Percentiles rank a stretch among this genome's conserved stretches.
Evolutionary conservation across 345 rosid species (phyloP).

Genomic region (Eucalyptus virginea): DNA sequence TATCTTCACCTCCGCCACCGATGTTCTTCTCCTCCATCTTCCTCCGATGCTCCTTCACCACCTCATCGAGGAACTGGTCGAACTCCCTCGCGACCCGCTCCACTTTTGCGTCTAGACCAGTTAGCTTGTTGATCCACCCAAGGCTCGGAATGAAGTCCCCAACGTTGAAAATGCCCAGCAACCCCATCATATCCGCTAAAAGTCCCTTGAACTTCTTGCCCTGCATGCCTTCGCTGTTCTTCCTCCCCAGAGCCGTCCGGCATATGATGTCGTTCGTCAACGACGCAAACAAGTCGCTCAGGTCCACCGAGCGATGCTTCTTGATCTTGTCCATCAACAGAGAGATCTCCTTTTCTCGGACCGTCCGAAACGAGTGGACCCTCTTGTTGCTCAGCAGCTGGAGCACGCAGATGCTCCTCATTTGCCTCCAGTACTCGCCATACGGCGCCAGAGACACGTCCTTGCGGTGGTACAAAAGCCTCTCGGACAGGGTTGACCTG

Average conservation of each 20-base stretch:
- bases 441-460: slow-evolving; percentile 37
- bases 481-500: background rate
- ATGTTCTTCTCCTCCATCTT: background rate
- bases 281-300: slow-evolving; percentile 10
- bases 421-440: slow-evolving; percentile 68
- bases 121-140: slow-evolving; percentile 23
- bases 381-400: slow-evolving; percentile 39
- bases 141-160: slow-evolving; percentile 52
- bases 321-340: slow-evolving; percentile 9
- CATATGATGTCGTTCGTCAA: slow-evolving; percentile 31
- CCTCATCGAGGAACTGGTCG: slow-evolving; percentile 4
- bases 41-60: slow-evolving; percentile 1
- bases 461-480: slow-evolving; percentile 17
- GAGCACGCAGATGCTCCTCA: slow-evolving; percentile 30
- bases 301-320: slow-evolving; percentile 5
- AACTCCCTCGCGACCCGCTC: slow-evolving; percentile 2
- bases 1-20: background rate
- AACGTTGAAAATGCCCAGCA: slow-evolving; percentile 17
- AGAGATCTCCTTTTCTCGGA: slow-evolving; percentile 34
- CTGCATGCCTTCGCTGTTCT: slow-evolving; percentile 15
- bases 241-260: slow-evolving; percentile 37
- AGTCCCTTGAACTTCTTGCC: slow-evolving; percentile 12
- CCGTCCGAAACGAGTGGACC: slow-evolving; percentile 17
- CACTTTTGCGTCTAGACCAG: slow-evolving; percentile 3
- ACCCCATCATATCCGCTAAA: background rate